Base-by-base conservation (phyloP, 2,329 filamentous ascomycete genomes). In the Rutstroemia sp. region DNA sequence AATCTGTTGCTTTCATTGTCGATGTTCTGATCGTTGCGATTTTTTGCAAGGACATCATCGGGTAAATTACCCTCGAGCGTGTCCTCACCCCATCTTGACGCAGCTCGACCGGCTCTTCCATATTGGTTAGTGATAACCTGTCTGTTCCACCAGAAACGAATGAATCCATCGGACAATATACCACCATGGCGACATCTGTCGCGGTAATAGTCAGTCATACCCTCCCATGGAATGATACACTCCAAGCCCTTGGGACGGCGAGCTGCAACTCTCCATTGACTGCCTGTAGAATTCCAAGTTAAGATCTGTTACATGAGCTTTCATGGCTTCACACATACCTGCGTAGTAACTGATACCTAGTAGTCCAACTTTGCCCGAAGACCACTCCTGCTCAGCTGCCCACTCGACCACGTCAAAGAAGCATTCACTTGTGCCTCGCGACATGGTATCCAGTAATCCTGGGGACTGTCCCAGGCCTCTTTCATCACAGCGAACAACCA, bases 111-210 rank as follows among this genome's bases (percentile, higher is more conserved):
- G 2, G 76, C 73, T 9, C 73, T 73, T 1, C 86, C 86, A 58
- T 89, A 89, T 67, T 89, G 86, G 63, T 88, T 88, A 0, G 75
- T 74, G 7, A 86, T 72, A 6, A 87, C 82, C 65, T 87, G 83
- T 0, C 82, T 75, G 63, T 86, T 77, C 83, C 83, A 87, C 84
- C 83, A 87, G 63, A 84, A 81, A 12, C 71, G 65, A 62, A 86
- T 84, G 62, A 84, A 84, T 0, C 65, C 67, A 61, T 83, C 78
- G 0, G 79, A 80, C 2, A 83, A 65, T 47, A 86, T 85, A 0
- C 82, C 82, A 0, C 82, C 82, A 57, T 86, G 82, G 0, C 81
- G 74, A 60, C 78, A 82, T 0, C 80, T 71, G 58, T 85, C 82
- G 1, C 78, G 61, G 44, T 61, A 81, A 60, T 79, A 79, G 58